Conservation (phyloP, 2,329 filamentous ascomycete genomes). For the Sporothrix curviconia region DNA sequence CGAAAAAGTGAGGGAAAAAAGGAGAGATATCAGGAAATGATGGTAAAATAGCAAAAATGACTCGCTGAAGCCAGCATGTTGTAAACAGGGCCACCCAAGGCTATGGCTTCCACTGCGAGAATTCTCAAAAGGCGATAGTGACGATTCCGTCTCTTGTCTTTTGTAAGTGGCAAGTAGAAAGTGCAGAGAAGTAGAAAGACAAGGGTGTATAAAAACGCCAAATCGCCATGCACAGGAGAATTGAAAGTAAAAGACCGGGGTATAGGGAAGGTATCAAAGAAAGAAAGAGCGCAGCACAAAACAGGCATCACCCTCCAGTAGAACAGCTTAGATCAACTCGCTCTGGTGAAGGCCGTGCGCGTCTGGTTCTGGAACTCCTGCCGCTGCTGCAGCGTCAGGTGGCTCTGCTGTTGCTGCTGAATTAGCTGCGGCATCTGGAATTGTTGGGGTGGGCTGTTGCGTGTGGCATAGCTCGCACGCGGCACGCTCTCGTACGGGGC, state of each 20-base stretch:
- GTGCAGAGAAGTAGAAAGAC: constrained; percentile 6
- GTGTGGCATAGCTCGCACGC: constrained; percentile 25
- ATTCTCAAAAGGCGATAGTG: not conserved
- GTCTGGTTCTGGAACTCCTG: constrained; percentile 30
- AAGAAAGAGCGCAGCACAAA: constrained; percentile 4
- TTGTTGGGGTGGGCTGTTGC: constrained; percentile 30
- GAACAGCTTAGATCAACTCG: constrained; percentile 52
- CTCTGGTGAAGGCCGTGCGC: constrained; percentile 47
- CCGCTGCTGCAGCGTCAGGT: constrained; percentile 25
- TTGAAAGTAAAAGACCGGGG: not conserved
- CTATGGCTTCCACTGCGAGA: too few relatives aligned
- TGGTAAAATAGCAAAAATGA: not conserved
- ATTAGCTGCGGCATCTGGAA: constrained; percentile 18
- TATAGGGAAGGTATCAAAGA: constrained; percentile 9
- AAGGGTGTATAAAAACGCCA: constrained; percentile 28
- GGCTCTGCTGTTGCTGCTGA: constrained; percentile 21
- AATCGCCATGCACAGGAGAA: constrained; percentile 28
- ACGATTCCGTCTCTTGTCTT: not conserved
- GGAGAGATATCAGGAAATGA: not conserved
- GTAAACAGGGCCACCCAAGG: too few relatives aligned
- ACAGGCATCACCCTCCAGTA: too few relatives aligned
- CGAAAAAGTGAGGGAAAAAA: too few relatives aligned
- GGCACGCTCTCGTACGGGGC: constrained; percentile 39
- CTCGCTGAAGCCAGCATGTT: not conserved
- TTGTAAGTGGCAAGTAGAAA: not conserved